A percentile compares a stretch with the other conserved stretches of the same genome.
Evolutionary conservation across 2,329 filamentous ascomycete species (phyloP).

Genomic region (Phyllachora maydis): DNA sequence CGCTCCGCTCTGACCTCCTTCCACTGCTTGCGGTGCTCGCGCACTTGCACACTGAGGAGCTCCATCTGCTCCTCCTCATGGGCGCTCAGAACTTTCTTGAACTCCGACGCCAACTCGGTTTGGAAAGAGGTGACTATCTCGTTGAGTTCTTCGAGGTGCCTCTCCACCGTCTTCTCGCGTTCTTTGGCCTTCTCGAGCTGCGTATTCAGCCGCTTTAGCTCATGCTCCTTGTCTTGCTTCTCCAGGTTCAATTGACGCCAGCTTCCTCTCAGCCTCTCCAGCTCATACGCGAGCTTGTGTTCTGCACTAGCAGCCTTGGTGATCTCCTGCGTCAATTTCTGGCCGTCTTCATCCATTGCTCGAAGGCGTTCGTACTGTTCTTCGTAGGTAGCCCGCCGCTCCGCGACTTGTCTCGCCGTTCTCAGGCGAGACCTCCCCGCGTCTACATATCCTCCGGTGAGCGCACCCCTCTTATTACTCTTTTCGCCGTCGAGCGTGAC

Average conservation of each 20-base stretch:
- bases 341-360: conserved; percentile 49
- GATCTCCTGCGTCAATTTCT: conserved; percentile 71
- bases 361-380: conserved; percentile 38
- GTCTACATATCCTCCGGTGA: conserved; percentile 90
- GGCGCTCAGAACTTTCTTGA: conserved; percentile 71
- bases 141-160: conserved; percentile 53
- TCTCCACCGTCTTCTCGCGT: conserved; percentile 48
- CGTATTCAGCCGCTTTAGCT: conserved; percentile 52
- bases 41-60: conserved; percentile 43
- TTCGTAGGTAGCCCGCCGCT: conserved; percentile 58
- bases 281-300: conserved; percentile 62
- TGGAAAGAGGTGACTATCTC: conserved; percentile 61
- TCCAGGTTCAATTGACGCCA: conserved; percentile 66
- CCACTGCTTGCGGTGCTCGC: conserved; percentile 57
- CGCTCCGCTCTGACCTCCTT: conserved; percentile 54
- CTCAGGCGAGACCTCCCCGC: conserved; percentile 70
- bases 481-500: conserved; percentile 92
- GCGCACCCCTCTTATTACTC: conserved; percentile 82
- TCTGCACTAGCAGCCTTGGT: conserved; percentile 69
- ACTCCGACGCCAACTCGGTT: conserved; percentile 63
- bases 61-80: conserved; percentile 73
- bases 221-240: conserved; percentile 50
- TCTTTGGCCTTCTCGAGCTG: conserved; percentile 49
- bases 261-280: conserved; percentile 59
- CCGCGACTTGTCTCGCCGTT: conserved; percentile 54